A percentile compares a stretch with the other conserved stretches of the same genome.
Conservation (phyloP, 2,329 filamentous ascomycete genomes). For the Daldinia sp. region DNA sequence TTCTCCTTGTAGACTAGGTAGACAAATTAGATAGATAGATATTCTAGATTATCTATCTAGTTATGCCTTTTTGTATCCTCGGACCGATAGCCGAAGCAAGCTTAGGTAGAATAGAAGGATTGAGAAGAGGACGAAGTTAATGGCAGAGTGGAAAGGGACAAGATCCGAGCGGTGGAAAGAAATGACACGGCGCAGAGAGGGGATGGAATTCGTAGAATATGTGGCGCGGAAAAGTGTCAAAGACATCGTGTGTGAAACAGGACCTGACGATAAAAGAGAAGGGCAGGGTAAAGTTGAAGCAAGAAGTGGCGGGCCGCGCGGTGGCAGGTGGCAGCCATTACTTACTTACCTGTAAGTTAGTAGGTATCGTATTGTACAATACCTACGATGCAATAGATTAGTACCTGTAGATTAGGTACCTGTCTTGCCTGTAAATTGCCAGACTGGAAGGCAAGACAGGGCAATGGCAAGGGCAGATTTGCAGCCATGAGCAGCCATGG, state of each 20-base stretch:
- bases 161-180: conserved; percentile 32
- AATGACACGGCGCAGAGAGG: not conserved
- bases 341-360: too few species aligned
- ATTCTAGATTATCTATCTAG: too few species aligned
- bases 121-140: conserved; percentile 6
- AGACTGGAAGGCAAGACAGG: too few species aligned
- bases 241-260: not conserved
- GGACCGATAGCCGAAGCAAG: too few species aligned
- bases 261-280: not conserved
- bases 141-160: conserved; percentile 12
- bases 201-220: not conserved
- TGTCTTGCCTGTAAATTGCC: too few species aligned
- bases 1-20: conserved; percentile 23
- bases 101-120: too few species aligned
- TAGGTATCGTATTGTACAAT: too few species aligned
- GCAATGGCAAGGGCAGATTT: too few species aligned
- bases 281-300: conserved; percentile 11
- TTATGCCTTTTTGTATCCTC: too few species aligned
- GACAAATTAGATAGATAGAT: too few species aligned
- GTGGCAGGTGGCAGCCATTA: conserved; percentile 6
- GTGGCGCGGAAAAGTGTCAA: not conserved
- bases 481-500: not conserved
- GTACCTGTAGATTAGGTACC: too few species aligned
- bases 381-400: too few species aligned
- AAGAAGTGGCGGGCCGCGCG: conserved; percentile 26